Percentiles rank a stretch among this genome's conserved stretches.
These are phyloP conservation scores for Protomyces arabidopsidicola DNA, from an alignment of 1,139 yeast species.

Conservation along the genomic window DNA sequence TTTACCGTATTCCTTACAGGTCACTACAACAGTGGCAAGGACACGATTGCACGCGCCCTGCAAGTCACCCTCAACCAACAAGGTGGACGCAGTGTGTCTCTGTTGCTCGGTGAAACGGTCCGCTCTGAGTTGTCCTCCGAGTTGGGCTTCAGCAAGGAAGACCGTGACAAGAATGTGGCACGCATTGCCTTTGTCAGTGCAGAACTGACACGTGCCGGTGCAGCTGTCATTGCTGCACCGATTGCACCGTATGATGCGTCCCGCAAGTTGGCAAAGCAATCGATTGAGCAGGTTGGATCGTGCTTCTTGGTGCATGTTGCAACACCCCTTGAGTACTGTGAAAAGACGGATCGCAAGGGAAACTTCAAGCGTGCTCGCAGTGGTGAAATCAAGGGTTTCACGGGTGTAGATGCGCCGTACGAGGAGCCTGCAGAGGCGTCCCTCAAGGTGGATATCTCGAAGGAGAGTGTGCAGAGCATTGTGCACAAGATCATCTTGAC, in stretches of 20 bases:
- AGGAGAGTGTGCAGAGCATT: constrained; percentile 53
- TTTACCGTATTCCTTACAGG: constrained; percentile 66
- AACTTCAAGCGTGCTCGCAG: constrained; percentile 45
- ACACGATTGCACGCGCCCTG: constrained; percentile 72
- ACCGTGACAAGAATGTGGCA: constrained; percentile 44
- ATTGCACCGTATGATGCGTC: constrained; percentile 47
- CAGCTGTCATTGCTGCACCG: constrained; percentile 76
- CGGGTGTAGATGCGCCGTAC: constrained; percentile 48
- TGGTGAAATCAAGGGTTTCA: constrained; percentile 48
- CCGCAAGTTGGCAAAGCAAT: constrained; percentile 42
- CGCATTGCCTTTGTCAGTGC: constrained; percentile 60
- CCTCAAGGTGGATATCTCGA: constrained; percentile 50
- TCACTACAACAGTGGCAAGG: constrained; percentile 54
- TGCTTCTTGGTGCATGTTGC: constrained; percentile 50
- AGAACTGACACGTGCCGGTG: constrained; percentile 82
- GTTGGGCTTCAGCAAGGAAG: constrained; percentile 44
- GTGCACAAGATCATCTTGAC: constrained; percentile 66
- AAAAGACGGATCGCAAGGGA: constrained; percentile 50
- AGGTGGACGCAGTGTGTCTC: constrained; percentile 79
- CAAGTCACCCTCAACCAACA: constrained; percentile 88
- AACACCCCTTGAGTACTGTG: constrained; percentile 48
- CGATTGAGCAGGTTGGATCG: constrained; percentile 48
- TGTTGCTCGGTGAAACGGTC: constrained; percentile 52
- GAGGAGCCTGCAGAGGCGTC: constrained; percentile 51
- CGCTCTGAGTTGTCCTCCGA: constrained; percentile 46